Base-by-base conservation (phyloP, 805 yeast genomes). In the Saturnispora diversa region DNA sequence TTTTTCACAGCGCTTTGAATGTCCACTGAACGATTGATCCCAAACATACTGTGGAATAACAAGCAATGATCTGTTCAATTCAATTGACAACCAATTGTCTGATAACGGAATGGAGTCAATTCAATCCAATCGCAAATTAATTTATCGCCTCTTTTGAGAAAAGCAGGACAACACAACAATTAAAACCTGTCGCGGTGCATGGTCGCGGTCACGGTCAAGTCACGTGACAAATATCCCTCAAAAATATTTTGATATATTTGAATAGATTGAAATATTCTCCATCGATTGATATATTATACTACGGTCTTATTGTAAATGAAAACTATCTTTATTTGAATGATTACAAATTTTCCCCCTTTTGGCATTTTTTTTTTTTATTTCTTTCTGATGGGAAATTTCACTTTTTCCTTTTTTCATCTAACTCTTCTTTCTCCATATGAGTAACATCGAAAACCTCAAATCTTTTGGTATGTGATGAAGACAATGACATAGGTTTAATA, bases 391-490 rank as follows among this genome's bases (percentile, higher is more conserved):
- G 38, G 25, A 23, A 23, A 7, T 23, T 23, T 23, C 7, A 23
- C 10, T 7, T 23, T 7, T 23, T n/a, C n/a, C n/a, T n/a, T n/a
- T n/a, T n/a, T n/a, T n/a, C n/a, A 30, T 7, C 16, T 16, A 30
- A 31, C 16, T 19, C 34, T 42, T 23, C 23, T 31, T 32, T 15
- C 31, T 40, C 62, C 65, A 46, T 74, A 79, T 79, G 85, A 75
- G 88, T 71, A 85, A 96, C 69, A 84, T 90, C 77, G 94, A 90
- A 74, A 82, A 82, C 74, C 71, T 82, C 62, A 81, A 77, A 68
- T 75, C 86, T 45, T 80, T 82, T 70, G 79, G 75, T 71, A 69
- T 42, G 75, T 66, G 9, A 17, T 4, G 11, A 8, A 3, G 4
- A 4, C n/a, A n/a, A n/a, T n/a, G 22, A 1, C n/a, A 12, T 13